Base-by-base conservation (phyloP, 2,329 filamentous ascomycete species). In the Mycosphaerella arachidis region DNA sequence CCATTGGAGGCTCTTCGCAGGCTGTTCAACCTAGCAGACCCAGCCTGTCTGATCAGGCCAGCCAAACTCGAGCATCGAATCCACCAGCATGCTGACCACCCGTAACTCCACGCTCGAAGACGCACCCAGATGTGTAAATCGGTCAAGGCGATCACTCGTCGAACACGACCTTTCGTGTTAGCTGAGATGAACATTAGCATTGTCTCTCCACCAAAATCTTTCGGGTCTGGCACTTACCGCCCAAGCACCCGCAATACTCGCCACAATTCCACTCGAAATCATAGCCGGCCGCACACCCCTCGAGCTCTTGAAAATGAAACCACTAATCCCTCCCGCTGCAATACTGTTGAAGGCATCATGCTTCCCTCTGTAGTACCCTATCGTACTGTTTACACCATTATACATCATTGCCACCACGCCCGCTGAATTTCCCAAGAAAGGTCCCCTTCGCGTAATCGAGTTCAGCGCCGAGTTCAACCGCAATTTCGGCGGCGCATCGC, bases 301-400 rank as follows among this genome's bases (percentile, higher is more conserved):
- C 53, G 95, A 97, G 76, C 92, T 96, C 83, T 97, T 97, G 80
- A 99, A 99, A 13, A 99, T 75, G 83, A 93, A 92, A 60, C 94
- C 94, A 72, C 92, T 96, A 68, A 99, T 75, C 1, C 83, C 89
- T 66, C 95, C 94, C 5, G 94, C 93, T 20, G 84, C 77, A 56
- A 99, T 84, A 64, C 91, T 94, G 80, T 99, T 99, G 60, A 88
- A 85, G 3, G 91, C 84, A 75, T 99, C 95, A 69, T 96, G 92
- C 78, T 91, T 91, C 64, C 91, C 91, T 62, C 92, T 83, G 65
- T 87, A 75, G 70, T 89, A 86, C 43, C 91, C 92, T 63, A 96
- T 86, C 58, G 85, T 85, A 33, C 90, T 94, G 79, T 96, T 96
- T 75, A 94, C 82, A 57, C 90, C 90, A 78, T 97, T 99, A 79